phyloP scores from a whole-genome alignment of 192 early-diverging fungal species.

The Lobulomyces angularis region DNA sequence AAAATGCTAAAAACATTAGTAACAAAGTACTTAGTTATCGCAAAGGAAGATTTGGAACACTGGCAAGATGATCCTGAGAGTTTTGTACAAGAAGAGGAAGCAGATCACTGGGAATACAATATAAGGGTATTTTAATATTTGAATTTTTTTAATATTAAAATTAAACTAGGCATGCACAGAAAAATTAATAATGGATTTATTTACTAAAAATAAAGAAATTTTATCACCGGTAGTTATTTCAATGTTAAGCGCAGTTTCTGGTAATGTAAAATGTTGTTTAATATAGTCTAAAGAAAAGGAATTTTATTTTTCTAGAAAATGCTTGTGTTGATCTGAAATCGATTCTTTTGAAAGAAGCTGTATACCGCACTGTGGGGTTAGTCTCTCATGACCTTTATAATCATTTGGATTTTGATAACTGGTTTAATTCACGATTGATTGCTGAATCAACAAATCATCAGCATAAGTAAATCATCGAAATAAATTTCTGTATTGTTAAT shows the following conservation, averaged over 20 bases:
- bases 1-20: slow-evolving; percentile 60
- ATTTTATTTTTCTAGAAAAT: neutral
- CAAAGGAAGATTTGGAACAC: slow-evolving; percentile 50
- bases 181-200: slow-evolving; percentile 65
- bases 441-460: slow-evolving; percentile 43
- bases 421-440: slow-evolving; percentile 44
- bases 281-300: slow-evolving; percentile 1
- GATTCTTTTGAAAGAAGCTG: slow-evolving; percentile 60
- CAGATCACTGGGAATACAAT: slow-evolving; percentile 77
- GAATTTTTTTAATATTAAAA: neutral
- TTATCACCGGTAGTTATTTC: slow-evolving; percentile 50
- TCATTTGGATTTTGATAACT: slow-evolving; percentile 65
- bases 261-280: slow-evolving; percentile 13
- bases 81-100: slow-evolving; percentile 65
- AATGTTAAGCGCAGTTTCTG: slow-evolving; percentile 40
- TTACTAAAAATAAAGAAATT: slow-evolving; percentile 47
- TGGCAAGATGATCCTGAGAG: slow-evolving; percentile 83
- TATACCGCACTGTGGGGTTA: slow-evolving; percentile 67
- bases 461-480: slow-evolving; percentile 1
- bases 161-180: slow-evolving; percentile 60
- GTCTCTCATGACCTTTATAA: slow-evolving; percentile 72
- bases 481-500: neutral
- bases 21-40: slow-evolving; percentile 57
- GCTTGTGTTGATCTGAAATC: slow-evolving; percentile 20
- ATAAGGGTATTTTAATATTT: slow-evolving; percentile 34